Evolutionary conservation across 108 stramenopile genomes (phyloP).

Genomic region (Skeletonema costatum): DNA sequence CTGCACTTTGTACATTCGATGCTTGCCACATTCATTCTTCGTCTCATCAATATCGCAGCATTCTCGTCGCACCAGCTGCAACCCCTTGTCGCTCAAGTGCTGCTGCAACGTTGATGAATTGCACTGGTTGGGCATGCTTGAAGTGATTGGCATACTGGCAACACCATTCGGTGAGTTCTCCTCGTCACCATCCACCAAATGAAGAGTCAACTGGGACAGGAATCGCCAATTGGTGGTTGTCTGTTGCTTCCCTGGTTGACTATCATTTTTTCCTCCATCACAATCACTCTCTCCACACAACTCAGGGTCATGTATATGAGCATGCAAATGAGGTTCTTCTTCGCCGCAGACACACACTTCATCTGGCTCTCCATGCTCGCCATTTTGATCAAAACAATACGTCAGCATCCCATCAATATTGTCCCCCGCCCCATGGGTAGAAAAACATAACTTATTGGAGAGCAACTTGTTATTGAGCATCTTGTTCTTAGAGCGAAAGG

Average conservation of each 20-base stretch:
- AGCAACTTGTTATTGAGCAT: not conserved
- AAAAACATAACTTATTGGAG: constrained; percentile 49
- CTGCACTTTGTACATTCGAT: constrained; percentile 29
- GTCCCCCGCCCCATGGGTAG: constrained; percentile 41
- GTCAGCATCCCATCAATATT: constrained; percentile 49
- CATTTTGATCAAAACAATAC: constrained; percentile 60
- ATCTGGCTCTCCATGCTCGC: constrained; percentile 55
- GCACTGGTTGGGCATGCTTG: constrained; percentile 40
- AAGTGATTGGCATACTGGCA: constrained; percentile 21
- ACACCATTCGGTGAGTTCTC: not conserved
- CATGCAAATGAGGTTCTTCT: constrained; percentile 60
- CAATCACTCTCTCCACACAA: constrained; percentile 12
- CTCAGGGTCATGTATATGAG: constrained; percentile 44
- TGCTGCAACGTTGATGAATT: constrained; percentile 14
- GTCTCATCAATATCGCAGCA: not conserved
- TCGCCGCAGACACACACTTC: constrained; percentile 62
- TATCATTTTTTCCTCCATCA: not conserved
- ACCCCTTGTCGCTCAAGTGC: constrained; percentile 23
- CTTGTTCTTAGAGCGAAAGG: constrained; percentile 17
- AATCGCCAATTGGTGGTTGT: constrained; percentile 20
- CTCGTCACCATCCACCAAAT: constrained; percentile 10
- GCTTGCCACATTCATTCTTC: constrained; percentile 2
- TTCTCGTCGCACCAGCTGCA: constrained; percentile 9
- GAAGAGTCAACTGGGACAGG: constrained; percentile 29
- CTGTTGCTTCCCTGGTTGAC: not conserved